Conservation (phyloP, 2,329 filamentous ascomycete genomes). For the Alternaria arbusti region DNA sequence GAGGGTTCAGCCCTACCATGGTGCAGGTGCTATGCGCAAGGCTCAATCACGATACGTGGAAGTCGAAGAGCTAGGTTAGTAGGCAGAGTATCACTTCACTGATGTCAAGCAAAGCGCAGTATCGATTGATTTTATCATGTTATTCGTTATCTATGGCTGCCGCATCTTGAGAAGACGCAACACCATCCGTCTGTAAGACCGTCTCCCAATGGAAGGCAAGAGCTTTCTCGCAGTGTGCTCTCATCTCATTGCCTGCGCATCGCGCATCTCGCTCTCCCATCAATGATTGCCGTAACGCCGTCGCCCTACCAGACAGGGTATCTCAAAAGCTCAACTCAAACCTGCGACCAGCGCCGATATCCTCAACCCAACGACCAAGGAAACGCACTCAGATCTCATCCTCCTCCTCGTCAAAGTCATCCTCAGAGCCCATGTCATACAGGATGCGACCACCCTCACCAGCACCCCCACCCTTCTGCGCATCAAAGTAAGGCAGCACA, state of each 20-base stretch:
- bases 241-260: background rate
- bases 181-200: background rate
- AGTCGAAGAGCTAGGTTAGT: background rate
- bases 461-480: conserved; percentile 72
- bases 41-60: background rate
- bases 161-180: background rate
- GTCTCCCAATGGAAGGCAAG: background rate
- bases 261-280: background rate
- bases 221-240: background rate
- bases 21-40: background rate
- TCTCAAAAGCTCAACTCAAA: background rate
- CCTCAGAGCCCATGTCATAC: conserved; percentile 95
- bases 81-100: background rate
- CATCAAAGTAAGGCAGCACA: conserved; percentile 94
- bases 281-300: conserved; percentile 4
- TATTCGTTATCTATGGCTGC: background rate
- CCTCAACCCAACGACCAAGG: background rate
- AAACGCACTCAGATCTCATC: conserved; percentile 73
- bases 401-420: conserved; percentile 96
- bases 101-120: background rate
- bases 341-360: background rate
- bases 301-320: conserved; percentile 18
- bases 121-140: background rate
- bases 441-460: conserved; percentile 91
- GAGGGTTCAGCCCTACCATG: background rate